Base-by-base conservation (phyloP, 1,139 yeast genomes). In the Geotrichum cucujoidarum region DNA sequence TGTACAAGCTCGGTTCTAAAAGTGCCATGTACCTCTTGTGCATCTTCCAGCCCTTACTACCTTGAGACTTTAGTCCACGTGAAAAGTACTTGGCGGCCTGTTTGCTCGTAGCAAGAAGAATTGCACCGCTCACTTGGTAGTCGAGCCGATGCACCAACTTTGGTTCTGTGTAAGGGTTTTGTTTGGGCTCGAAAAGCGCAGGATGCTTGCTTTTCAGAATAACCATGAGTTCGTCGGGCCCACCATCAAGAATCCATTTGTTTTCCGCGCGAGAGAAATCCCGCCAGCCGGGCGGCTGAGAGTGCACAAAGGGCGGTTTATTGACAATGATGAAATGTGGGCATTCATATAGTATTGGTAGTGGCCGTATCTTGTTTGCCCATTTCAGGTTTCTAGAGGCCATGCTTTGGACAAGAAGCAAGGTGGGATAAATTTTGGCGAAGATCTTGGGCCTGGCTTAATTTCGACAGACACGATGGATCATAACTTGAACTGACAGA, bases 141-240 rank as follows among this genome's bases (percentile, higher is more conserved):
- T 63, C 67, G 16, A 63, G 50, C 30, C 67, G 42, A 40, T 63
- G 67, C 4, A 62, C 64, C 1, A 58, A 48, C 34, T 59, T 60
- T 1, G 66, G 65, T 7, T 39, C 40, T 27, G 59, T 54, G 37
- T 56, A 53, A 22, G 57, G 57, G 2, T 35, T 34, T 14, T 14
- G 21, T 3, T 18, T 18, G 18, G 27, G 24, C n/a, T 45, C 40
- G 32, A 46, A 62, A 5, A 61, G 49, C 10, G 53, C 50, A 5
- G 63, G 63, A 32, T 54, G 37, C 14, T 53, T 49, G 17, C 17
- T 34, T 24, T 24, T 24, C 27, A 6, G 27, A 10, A 24, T 24
- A 24, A 6, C 10, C 27, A 24, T 24, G 27, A 24, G 6, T 24
- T 24, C 27, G n/a, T n/a, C n/a, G n/a, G n/a, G n/a, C n/a, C n/a